Base-by-base conservation (phyloP, 73 alveolate genomes). In the Paramecium caudatum region DNA sequence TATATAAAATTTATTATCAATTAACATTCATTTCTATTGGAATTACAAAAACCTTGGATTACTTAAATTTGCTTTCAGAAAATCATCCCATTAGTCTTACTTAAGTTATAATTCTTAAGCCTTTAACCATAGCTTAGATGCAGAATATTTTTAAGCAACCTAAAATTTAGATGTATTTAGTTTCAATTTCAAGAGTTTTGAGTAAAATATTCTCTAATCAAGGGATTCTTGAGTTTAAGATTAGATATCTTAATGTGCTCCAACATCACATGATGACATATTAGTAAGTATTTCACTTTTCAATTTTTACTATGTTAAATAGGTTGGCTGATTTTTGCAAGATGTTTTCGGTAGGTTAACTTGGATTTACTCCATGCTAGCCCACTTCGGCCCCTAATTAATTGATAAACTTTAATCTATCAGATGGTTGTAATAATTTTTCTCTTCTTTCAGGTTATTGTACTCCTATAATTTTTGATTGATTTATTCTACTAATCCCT, bases 281-380 rank as follows among this genome's bases (percentile, higher is more conserved):
- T 55, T 55, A 19, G 80, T 55, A 0, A 55, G 80, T 23, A 55
- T 55, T 23, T 55, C 80, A 55, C 80, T 55, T 25, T 55, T 55
- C 0, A 23, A 7, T 10, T 55, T 55, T 8, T 27, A 55, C 30
- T 55, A 27, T 1, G n/a, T n/a, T n/a, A n/a, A n/a, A n/a, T n/a
- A n/a, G n/a, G n/a, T n/a, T n/a, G n/a, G n/a, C n/a, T n/a, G n/a
- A 21, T 4, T 3, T 23, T 55, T 21, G 9, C 30, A 3, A 27
- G 3, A 21, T 55, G 27, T 27, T 55, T 1, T 9, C 27, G 80
- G 30, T 37, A 43, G 19, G 30, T 10, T 2, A 27, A 23, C 80
- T 23, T 55, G 16, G 2, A 10, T 12, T 23, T 55, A 16, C 12
- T 55, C 80, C 23, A 27, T 25, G 30, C 30, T 55, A 37, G 12